phyloP scores from a whole-genome alignment of 2,329 filamentous ascomycete species.

The Trichoderma sp. region DNA sequence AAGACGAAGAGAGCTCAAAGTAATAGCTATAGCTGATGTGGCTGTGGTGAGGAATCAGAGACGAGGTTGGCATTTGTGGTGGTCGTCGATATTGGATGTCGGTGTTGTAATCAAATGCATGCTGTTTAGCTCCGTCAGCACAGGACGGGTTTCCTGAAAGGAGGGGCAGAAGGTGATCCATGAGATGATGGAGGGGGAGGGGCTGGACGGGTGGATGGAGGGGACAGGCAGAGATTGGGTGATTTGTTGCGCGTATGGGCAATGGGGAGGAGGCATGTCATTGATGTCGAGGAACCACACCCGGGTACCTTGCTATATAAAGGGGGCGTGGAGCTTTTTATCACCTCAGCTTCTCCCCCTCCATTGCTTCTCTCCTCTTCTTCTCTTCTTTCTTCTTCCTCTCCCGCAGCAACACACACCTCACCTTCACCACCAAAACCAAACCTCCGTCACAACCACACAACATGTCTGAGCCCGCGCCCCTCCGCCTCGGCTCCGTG shows the following conservation, averaged over 20 bases:
- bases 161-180: slow-evolving; percentile 13
- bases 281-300: no score
- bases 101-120: not conserved
- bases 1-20: not conserved
- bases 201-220: slow-evolving; percentile 3
- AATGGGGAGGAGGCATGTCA: not conserved
- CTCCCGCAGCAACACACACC: not conserved
- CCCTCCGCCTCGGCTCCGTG: slow-evolving; percentile 63
- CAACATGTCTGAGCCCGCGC: slow-evolving; percentile 40
- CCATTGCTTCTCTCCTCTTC: not conserved
- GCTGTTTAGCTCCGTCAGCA: slow-evolving; percentile 17
- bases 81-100: not conserved
- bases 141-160: not conserved
- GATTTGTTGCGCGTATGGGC: slow-evolving; percentile 22
- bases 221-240: not conserved
- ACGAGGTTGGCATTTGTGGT: not conserved
- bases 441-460: slow-evolving; percentile 25
- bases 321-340: not conserved
- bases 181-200: slow-evolving; percentile 25
- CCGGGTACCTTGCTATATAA: slow-evolving; percentile 15
- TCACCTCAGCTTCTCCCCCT: not conserved
- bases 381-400: not conserved
- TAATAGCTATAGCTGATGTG: not conserved
- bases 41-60: not conserved
- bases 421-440: slow-evolving; percentile 6